These are phyloP conservation scores for Yamadazyma tumulicola DNA, from an alignment of 805 yeast species.

Conservation along the genomic window DNA sequence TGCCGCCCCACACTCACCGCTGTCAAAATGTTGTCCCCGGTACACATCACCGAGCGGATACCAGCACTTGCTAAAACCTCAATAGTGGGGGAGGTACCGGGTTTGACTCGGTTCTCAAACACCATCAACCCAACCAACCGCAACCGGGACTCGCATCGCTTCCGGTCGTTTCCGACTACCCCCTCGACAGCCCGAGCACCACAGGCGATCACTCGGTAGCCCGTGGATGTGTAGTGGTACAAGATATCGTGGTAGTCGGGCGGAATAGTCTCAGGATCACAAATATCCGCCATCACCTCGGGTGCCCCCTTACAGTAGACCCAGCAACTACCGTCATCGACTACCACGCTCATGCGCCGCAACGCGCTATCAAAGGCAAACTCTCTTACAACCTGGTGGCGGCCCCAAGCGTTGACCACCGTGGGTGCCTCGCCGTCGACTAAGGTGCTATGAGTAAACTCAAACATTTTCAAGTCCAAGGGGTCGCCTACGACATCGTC, in stretches of 20 bases:
- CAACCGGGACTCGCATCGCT: slow-evolving; percentile 63
- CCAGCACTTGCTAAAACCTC: slow-evolving; percentile 59
- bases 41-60: slow-evolving; percentile 89
- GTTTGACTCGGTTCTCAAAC: slow-evolving; percentile 87
- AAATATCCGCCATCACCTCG: slow-evolving; percentile 79
- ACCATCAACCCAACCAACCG: slow-evolving; percentile 83
- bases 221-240: slow-evolving; percentile 85
- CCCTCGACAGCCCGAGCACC: slow-evolving; percentile 76
- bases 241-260: slow-evolving; percentile 66
- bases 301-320: slow-evolving; percentile 93
- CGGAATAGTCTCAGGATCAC: slow-evolving; percentile 72
- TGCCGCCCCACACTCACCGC: slow-evolving; percentile 92
- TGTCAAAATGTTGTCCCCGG: slow-evolving; percentile 94
- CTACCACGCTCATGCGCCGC: slow-evolving; percentile 85
- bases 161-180: slow-evolving; percentile 43
- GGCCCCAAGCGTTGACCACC: slow-evolving; percentile 7
- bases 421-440: slow-evolving; percentile 43
- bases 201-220: slow-evolving; percentile 93
- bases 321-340: slow-evolving; percentile 3
- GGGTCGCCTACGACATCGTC: slow-evolving; percentile 90
- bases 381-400: slow-evolving; percentile 38
- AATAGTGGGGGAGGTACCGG: slow-evolving; percentile 61
- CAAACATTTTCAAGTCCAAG: slow-evolving; percentile 88
- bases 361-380: slow-evolving; percentile 83
- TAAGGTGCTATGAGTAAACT: slow-evolving; percentile 75